Base-by-base conservation (phyloP, 306 rosid species). In the Albizia julibrissin region DNA sequence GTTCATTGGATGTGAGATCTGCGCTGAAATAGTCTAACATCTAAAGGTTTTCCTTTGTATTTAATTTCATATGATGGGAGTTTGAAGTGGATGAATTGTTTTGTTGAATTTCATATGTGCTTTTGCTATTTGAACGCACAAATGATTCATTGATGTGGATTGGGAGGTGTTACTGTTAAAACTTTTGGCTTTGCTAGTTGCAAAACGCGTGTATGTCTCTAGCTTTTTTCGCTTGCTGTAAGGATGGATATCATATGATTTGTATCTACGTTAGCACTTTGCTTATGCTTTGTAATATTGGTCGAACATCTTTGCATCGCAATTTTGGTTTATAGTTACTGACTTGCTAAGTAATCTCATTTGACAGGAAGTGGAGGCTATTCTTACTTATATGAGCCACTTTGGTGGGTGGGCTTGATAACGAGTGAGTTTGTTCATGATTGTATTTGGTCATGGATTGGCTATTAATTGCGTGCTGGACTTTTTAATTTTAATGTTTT, bases 381-480 rank as follows among this genome's bases (percentile, higher is more conserved):
- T 87, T 96, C 99, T 70, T 96, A 96, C 90, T 86, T 96, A 87
- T 93, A 96, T 52, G 99, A 96, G 88, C 99, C 99, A 1, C 98
- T 96, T 76, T 96, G 99, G 99, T 96, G 99, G 99, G 97, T 96
- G 77, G 99, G 99, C 91, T 93, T 96, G 99, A 92, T 92, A 84
- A 96, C 99, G 76, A 96, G 99, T 96, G 87, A 93, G 99, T 87
- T 64, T 77, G 27, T 59, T 26, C 59, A 66, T 62, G 44, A 61
- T 82, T 79, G 22, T 84, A 24, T 81, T 78, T 39, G 73, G 58
- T 75, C 72, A 21, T 77, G 69, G 34, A 72, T 27, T 77, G 24
- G 42, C 34, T 6, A 49, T 8, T 22, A 69, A 66, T 69, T 78
- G 24, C 29, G 39, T 26, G 75, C 49, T 50, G 16, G 56, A 62